Conservation (phyloP, 2,329 filamentous ascomycete species). For the Gyromitra esculenta region DNA sequence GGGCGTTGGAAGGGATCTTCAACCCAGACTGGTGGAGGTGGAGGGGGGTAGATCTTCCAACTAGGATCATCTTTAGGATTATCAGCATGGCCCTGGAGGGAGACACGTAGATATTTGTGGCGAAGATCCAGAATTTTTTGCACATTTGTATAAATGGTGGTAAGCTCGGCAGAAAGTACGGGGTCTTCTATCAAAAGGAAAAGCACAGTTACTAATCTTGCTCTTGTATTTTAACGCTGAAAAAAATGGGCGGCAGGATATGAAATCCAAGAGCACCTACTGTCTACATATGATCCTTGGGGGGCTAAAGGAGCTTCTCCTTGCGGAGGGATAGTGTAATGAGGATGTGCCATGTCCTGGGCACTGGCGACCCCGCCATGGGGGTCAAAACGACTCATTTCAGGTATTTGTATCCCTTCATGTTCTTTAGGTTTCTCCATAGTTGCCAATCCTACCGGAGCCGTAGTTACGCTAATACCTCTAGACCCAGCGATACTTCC, state of each 20-base stretch:
- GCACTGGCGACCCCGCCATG: slow-evolving; percentile 51
- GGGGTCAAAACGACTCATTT: slow-evolving; percentile 57
- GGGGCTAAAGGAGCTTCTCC: slow-evolving; percentile 38
- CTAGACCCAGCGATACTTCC: slow-evolving; percentile 57
- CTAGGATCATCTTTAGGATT: slow-evolving; percentile 85
- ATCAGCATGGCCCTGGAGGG: slow-evolving; percentile 80
- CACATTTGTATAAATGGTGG: slow-evolving; percentile 87
- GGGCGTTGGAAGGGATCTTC: slow-evolving; percentile 62
- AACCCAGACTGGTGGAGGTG: slow-evolving; percentile 90
- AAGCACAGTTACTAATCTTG: slow-evolving; percentile 56
- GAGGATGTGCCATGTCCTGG: slow-evolving; percentile 21
- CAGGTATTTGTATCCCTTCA: slow-evolving; percentile 56
- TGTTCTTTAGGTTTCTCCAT: slow-evolving; percentile 57
- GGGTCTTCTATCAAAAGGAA: slow-evolving; percentile 72
- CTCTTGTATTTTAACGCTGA: slow-evolving; percentile 58
- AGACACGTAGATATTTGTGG: slow-evolving; percentile 87
- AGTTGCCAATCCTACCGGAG: slow-evolving; percentile 60
- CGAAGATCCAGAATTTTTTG: slow-evolving; percentile 87
- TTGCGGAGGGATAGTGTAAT: slow-evolving; percentile 26
- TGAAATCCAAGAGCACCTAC: slow-evolving; percentile 44
- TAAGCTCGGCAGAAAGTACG: slow-evolving; percentile 83
- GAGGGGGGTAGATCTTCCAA: slow-evolving; percentile 91
- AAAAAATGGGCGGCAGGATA: slow-evolving; percentile 59
- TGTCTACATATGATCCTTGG: slow-evolving; percentile 50
- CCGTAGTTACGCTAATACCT: slow-evolving; percentile 46